phyloP scores from a whole-genome alignment of 306 rosid genomes.

The Acacia acuminata region DNA sequence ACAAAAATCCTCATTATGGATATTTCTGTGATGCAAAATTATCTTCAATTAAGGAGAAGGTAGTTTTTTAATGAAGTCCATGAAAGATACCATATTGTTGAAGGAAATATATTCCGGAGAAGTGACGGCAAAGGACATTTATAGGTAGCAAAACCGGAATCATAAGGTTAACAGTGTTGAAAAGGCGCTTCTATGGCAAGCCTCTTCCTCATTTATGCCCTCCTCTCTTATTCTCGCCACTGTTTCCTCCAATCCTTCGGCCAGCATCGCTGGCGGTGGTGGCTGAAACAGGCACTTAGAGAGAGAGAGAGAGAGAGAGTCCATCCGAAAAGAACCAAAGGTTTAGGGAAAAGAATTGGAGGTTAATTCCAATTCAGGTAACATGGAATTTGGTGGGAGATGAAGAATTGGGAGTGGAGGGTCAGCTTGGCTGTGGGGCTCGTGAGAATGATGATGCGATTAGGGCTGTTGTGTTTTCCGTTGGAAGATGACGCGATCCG shows the following conservation, averaged over 20 bases:
- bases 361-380: slow-evolving; percentile 88
- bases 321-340: slow-evolving; percentile 57
- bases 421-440: slow-evolving; percentile 61
- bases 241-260: slow-evolving; percentile 55
- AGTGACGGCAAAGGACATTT: too few species aligned
- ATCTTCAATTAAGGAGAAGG: too few species aligned
- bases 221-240: slow-evolving; percentile 58
- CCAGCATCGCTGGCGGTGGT: too few species aligned
- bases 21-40: too few species aligned
- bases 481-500: neutral
- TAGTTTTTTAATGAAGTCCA: too few species aligned
- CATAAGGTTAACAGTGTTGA: too few species aligned
- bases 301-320: slow-evolving; percentile 49
- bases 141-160: too few species aligned
- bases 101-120: too few species aligned
- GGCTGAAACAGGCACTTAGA: too few species aligned
- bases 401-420: slow-evolving; percentile 74
- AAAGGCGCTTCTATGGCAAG: too few species aligned
- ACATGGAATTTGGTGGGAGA: slow-evolving; percentile 69
- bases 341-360: slow-evolving; percentile 69
- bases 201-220: neutral
- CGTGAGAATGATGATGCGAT: slow-evolving; percentile 62
- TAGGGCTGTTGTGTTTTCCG: slow-evolving; percentile 60
- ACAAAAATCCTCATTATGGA: too few species aligned
- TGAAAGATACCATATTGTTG: too few species aligned